Evolutionary conservation across 2,329 filamentous ascomycete genomes (phyloP).

Genomic region (Colletotrichum falcatum): DNA sequence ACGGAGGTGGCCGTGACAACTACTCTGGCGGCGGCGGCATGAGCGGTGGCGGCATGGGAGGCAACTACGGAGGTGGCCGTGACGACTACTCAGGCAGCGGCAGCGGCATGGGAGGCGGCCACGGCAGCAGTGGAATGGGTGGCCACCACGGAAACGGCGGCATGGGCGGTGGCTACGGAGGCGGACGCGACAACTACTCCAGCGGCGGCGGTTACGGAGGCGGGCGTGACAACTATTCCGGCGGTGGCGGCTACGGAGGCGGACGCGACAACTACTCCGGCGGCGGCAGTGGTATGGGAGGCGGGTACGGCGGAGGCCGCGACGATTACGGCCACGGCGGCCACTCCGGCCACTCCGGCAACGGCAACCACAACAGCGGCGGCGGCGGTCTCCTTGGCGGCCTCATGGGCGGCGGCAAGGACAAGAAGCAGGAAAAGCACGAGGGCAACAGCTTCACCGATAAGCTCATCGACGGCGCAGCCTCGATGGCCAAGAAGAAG

Average conservation of each 20-base stretch:
- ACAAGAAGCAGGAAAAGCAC: slow-evolving; percentile 31
- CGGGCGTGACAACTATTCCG: too few relatives aligned
- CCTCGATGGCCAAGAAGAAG: slow-evolving; percentile 38
- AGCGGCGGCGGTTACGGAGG: background rate
- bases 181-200: background rate
- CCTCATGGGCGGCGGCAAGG: slow-evolving; percentile 29
- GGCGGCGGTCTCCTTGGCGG: slow-evolving; percentile 28
- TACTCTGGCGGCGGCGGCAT: background rate
- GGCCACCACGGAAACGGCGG: slow-evolving; percentile 5
- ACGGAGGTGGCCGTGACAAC: background rate
- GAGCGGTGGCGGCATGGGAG: background rate
- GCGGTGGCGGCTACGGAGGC: background rate
- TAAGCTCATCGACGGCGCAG: slow-evolving; percentile 37
- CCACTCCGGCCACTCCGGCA: background rate
- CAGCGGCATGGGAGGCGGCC: background rate
- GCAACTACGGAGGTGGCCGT: background rate
- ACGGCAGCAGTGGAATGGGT: background rate
- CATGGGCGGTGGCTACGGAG: background rate
- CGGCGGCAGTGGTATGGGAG: background rate
- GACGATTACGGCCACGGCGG: slow-evolving; percentile 19
- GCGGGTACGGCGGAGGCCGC: slow-evolving; percentile 13
- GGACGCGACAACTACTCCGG: too few relatives aligned
- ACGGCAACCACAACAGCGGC: background rate
- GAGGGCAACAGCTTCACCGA: slow-evolving; percentile 31
- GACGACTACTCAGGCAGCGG: background rate